These are phyloP conservation scores for Licmophora abbreviata DNA, from an alignment of 108 stramenopile species.

Conservation along the genomic window DNA sequence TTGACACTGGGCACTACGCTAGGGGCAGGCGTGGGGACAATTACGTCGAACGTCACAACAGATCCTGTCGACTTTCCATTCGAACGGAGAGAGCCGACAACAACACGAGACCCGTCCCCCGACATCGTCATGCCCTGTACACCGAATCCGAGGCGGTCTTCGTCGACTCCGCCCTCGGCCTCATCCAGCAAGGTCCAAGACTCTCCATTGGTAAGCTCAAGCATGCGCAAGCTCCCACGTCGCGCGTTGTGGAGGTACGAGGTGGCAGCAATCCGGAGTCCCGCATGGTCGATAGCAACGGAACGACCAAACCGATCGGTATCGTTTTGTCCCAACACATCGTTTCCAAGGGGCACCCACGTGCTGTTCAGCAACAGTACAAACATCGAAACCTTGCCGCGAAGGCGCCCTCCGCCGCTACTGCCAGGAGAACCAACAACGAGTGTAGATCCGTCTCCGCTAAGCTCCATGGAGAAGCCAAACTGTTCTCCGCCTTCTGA, in stretches of 20 bases:
- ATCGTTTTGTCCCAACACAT: conserved; percentile 9
- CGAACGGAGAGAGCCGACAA: not conserved
- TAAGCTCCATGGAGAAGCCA: conserved; percentile 3
- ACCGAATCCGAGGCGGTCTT: conserved; percentile 6
- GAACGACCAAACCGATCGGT: conserved; percentile 28
- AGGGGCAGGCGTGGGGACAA: not conserved
- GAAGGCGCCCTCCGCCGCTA: not conserved
- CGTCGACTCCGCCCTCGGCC: not conserved
- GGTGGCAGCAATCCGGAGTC: conserved; percentile 22
- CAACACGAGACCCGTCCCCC: not conserved
- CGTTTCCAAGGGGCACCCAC: conserved; percentile 26
- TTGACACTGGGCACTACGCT: not conserved
- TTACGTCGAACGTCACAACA: conserved; percentile 1
- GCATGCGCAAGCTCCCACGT: not conserved
- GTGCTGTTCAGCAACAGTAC: not conserved
- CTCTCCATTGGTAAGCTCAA: not conserved
- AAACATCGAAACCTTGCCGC: conserved; percentile 3
- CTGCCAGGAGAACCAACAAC: conserved; percentile 7
- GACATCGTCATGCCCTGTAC: not conserved
- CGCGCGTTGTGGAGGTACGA: not conserved
- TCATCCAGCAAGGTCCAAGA: not conserved
- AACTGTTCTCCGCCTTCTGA: not conserved
- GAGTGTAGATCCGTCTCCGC: conserved; percentile 8
- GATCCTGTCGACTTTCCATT: not conserved
- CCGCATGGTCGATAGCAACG: conserved; percentile 25